Evolutionary conservation across 139 green algal species (phyloP).

Genomic region (Raphidocelis subcapitata): DNA sequence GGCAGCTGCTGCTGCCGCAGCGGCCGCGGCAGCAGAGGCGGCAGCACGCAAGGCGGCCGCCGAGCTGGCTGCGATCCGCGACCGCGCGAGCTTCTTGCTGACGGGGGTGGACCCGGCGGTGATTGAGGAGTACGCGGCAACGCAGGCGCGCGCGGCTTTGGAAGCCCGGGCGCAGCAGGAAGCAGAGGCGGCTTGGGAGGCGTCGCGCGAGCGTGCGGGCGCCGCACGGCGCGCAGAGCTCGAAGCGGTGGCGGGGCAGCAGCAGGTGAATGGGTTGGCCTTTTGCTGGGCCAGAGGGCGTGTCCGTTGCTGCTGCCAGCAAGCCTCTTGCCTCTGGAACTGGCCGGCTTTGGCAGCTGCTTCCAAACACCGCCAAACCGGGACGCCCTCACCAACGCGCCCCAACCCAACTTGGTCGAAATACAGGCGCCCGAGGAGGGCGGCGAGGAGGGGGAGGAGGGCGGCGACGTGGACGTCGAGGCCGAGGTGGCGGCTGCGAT

Average conservation of each 20-base stretch:
- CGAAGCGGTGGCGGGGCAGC: slow-evolving; percentile 37
- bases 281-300: too few species aligned
- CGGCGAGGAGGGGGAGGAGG: neutral
- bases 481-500: slow-evolving; percentile 43
- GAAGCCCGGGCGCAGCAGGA: slow-evolving; percentile 30
- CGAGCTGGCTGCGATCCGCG: slow-evolving; percentile 36
- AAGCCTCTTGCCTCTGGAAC: too few species aligned
- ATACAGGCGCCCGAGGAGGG: too few species aligned
- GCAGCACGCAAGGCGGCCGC: slow-evolving; percentile 26
- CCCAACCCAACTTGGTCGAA: too few species aligned
- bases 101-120: slow-evolving; percentile 32
- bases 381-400: too few species aligned
- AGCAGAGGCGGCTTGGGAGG: slow-evolving; percentile 42
- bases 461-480: slow-evolving; percentile 48
- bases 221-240: slow-evolving; percentile 42
- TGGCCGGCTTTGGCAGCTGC: too few species aligned
- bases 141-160: slow-evolving; percentile 33
- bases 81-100: slow-evolving; percentile 46
- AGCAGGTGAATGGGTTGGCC: slow-evolving; percentile 6
- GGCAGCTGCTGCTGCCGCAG: slow-evolving; percentile 28
- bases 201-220: slow-evolving; percentile 23
- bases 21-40: slow-evolving; percentile 29
- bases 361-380: too few species aligned
- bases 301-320: too few species aligned
- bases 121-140: slow-evolving; percentile 25